Evolutionary conservation across 2,329 filamentous ascomycete genomes (phyloP), one percentile per base, ranked within the genome.

Genomic region (Westerdykella sp.): DNA sequence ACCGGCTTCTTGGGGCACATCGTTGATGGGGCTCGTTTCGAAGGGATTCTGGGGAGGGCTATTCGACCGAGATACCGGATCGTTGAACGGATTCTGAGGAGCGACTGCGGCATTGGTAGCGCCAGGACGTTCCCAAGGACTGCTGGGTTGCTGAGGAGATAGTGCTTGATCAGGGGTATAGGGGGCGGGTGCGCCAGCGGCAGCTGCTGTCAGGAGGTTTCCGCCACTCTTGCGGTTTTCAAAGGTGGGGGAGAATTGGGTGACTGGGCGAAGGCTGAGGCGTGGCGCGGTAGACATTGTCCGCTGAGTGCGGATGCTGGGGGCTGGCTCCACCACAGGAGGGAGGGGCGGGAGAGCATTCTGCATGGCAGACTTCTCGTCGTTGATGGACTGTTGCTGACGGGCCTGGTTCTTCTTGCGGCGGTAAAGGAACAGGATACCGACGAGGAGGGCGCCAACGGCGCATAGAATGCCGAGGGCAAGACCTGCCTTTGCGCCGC

Each of bases 261-360:
- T 91, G 39, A 93, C 79, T 2, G 89, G 89, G 39, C 88, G 84
- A 42, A 95, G 75, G 60, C 87, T 94, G 48, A 96, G 76, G 49
- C 84, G 84, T n/a, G 89, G 88, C 36, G 89, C 83, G 28, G 72
- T 77, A 23, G 74, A 72, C 49, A 65, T 69, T 49, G 71, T 76
- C 53, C 64, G 71, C 43, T 69, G 66, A 42, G 71, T 69, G 32
- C 62, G 53, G 38, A 67, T 54, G 53, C 67, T 70, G 21, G 71
- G 65, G 41, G 56, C 50, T 2, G 28, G 43, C 12, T 16, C 30
- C 2, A 37, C 38, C n/a, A 59, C 45, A 14, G 57, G 53, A 15
- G 59, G 58, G 5, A 56, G 56, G 16, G 62, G 62, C 13, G 56
- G 51, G 23, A 56, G 54, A 18, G 59, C 55, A 38, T 50, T 51